These are phyloP conservation scores for Colletotrichum echinochloae DNA, from an alignment of 2,329 filamentous ascomycete genomes.

Conservation along the genomic window DNA sequence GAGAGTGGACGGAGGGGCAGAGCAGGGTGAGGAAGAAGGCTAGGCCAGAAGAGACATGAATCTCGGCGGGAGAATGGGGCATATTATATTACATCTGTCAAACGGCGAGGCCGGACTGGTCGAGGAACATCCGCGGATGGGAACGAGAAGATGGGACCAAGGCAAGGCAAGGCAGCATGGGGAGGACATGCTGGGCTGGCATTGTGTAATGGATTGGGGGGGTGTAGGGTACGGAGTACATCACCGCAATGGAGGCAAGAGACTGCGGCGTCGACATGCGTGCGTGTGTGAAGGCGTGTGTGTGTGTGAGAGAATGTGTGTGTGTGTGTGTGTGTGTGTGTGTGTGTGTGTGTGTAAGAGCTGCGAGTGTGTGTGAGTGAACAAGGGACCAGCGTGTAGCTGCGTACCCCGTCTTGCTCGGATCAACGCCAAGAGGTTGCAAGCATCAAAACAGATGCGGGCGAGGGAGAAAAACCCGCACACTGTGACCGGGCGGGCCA, in stretches of 20 bases:
- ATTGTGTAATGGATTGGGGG: constrained; percentile 10
- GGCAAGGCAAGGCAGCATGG: constrained; percentile 34
- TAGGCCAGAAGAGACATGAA: constrained; percentile 12
- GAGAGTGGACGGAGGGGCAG: constrained; percentile 28
- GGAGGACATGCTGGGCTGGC: not conserved
- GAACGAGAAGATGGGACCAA: constrained; percentile 39
- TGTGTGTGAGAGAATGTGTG: constrained; percentile 18
- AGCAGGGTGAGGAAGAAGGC: constrained; percentile 35
- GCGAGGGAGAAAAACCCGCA: constrained; percentile 40
- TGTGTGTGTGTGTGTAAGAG: constrained; percentile 1
- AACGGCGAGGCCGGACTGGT: constrained; percentile 38
- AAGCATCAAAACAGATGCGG: constrained; percentile 41
- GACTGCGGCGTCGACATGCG: constrained; percentile 28
- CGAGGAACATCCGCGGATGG: constrained; percentile 33
- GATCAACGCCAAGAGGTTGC: constrained; percentile 42
- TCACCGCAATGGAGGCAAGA: constrained; percentile 22
- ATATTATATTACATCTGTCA: constrained; percentile 41
- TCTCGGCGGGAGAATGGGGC: constrained; percentile 38
- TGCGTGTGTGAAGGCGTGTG: not conserved
- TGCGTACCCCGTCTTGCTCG: constrained; percentile 41
- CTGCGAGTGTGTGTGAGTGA: constrained; percentile 22
- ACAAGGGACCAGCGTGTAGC: constrained; percentile 40
- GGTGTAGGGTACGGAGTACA: constrained; percentile 17
- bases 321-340: constrained; percentile 14
- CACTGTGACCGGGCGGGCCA: constrained; percentile 39